Base-by-base conservation (phyloP, 441 rosid genomes). In the Gossypium schwendimanii region DNA sequence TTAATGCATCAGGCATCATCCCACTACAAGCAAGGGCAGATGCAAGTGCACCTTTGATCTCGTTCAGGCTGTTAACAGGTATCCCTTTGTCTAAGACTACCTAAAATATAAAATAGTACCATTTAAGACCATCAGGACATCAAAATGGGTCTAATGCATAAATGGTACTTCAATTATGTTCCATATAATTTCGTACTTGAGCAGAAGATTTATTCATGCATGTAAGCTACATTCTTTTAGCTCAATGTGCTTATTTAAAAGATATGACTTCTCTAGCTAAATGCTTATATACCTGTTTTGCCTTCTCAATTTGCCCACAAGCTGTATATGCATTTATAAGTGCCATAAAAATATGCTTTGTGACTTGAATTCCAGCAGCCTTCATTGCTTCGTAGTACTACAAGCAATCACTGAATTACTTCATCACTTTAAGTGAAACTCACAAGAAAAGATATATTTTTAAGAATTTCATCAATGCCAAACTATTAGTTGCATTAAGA, bases 1-100 rank as follows among this genome's bases (percentile, higher is more conserved):
- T 59, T 53, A 91, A 76, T 59, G 99, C 99, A 77, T 92, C 99
- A 53, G 78, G 60, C 59, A 87, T 71, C 76, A 81, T 82, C 78
- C 93, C 96, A 78, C 81, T 78, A 68, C 84, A 83, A 59, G 95
- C 98, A 77, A 93, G 91, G 75, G 96, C 90, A 12, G 83, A 78
- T 68, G 91, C 79, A 70, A 95, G 94, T 18, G 26, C 82, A 73
- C 97, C 85, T 82, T 83, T 95, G 71, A 95, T 81, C 84, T 91
- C 98, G 63, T 78, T 81, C 47, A 62, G 76, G 85, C 71, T 73
- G 72, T 81, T 80, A 28, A 41, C 12, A 0, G 90, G 85, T 73
- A 87, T 73, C 39, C 57, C 81, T 63, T 63, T 47, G 62, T 86
- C 91, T 54, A 73, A 21, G 75, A 88, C 70, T 76, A 94, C 91